Evolutionary conservation across 2,329 filamentous ascomycete genomes (phyloP).

Genomic region (Hymenoscyphus occultus): DNA sequence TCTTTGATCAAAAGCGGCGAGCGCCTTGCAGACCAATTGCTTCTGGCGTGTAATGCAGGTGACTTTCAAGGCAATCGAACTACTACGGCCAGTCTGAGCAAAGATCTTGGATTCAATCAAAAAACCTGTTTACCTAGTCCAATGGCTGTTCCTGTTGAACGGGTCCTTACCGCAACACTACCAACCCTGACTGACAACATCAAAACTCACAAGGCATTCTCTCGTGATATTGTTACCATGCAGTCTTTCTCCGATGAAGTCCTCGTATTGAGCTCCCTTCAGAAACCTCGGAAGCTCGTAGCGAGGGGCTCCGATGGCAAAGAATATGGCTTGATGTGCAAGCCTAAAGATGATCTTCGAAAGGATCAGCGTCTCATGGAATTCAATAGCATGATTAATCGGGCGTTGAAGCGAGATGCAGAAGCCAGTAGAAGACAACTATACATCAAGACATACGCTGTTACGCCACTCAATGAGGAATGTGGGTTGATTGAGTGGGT

Average conservation of each 20-base stretch:
- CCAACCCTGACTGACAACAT: constrained; percentile 70
- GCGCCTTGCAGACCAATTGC: constrained; percentile 76
- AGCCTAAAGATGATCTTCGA: constrained; percentile 95
- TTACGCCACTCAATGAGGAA: constrained; percentile 95
- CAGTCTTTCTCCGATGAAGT: constrained; percentile 81
- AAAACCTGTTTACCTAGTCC: constrained; percentile 75
- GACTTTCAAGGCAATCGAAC: constrained; percentile 66
- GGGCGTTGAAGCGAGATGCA: constrained; percentile 85
- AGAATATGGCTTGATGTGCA: constrained; percentile 86
- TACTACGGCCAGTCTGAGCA: constrained; percentile 68
- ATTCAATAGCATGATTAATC: constrained; percentile 97
- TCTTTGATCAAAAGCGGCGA: constrained; percentile 74
- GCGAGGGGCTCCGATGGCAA: constrained; percentile 87
- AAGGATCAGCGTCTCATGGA: constrained; percentile 99
- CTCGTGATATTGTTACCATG: constrained; percentile 81
- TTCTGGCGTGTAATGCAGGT: constrained; percentile 76
- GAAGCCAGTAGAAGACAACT: constrained; percentile 87
- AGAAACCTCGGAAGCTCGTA: constrained; percentile 86
- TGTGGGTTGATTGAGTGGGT: constrained; percentile 99
- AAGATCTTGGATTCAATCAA: constrained; percentile 79
- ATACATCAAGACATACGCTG: constrained; percentile 95
- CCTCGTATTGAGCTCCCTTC: constrained; percentile 82
- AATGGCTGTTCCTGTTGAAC: constrained; percentile 85
- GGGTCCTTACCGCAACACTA: constrained; percentile 76
- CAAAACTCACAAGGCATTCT: constrained; percentile 81